Evolutionary conservation across 306 rosid species (phyloP).

Genomic region (Comarum palustre): DNA sequence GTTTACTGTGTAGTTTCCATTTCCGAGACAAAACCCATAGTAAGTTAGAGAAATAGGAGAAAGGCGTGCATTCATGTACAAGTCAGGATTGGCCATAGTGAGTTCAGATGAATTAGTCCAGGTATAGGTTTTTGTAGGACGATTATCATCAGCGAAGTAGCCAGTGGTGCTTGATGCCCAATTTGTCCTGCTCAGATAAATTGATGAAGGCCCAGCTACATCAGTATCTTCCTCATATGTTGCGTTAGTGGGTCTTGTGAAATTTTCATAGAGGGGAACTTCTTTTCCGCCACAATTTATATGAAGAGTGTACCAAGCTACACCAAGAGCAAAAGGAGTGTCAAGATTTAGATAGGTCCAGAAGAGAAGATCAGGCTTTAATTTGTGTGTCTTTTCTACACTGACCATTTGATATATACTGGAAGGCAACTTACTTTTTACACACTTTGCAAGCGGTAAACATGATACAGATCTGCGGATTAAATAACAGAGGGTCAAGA

Average conservation of each 20-base stretch:
- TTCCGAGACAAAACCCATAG: slow-evolving; percentile 36
- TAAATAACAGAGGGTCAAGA: slow-evolving; percentile 20
- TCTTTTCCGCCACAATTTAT: slow-evolving; percentile 55
- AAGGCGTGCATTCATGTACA: slow-evolving; percentile 58
- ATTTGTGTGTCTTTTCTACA: neutral
- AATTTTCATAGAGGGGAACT: neutral
- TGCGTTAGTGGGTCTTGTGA: neutral
- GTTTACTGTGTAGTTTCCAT: slow-evolving; percentile 35
- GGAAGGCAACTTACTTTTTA: slow-evolving; percentile 35
- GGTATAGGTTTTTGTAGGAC: neutral
- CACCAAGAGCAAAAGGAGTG: neutral
- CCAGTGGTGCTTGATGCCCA: slow-evolving; percentile 62
- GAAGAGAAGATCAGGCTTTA: neutral
- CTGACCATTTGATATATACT: neutral
- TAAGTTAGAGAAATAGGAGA: slow-evolving; percentile 58
- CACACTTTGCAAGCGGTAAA: slow-evolving; percentile 10
- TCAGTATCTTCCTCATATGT: slow-evolving; percentile 39
- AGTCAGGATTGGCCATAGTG: slow-evolving; percentile 24
- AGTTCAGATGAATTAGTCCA: slow-evolving; percentile 31
- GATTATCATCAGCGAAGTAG: slow-evolving; percentile 33
- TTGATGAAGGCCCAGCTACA: slow-evolving; percentile 28
- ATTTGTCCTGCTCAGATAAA: slow-evolving; percentile 19
- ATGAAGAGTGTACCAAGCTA: slow-evolving; percentile 44
- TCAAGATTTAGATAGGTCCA: neutral
- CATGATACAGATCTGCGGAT: slow-evolving; percentile 35